Conservation (phyloP, 106 monocot species). For the Vanilla planifolia region DNA sequence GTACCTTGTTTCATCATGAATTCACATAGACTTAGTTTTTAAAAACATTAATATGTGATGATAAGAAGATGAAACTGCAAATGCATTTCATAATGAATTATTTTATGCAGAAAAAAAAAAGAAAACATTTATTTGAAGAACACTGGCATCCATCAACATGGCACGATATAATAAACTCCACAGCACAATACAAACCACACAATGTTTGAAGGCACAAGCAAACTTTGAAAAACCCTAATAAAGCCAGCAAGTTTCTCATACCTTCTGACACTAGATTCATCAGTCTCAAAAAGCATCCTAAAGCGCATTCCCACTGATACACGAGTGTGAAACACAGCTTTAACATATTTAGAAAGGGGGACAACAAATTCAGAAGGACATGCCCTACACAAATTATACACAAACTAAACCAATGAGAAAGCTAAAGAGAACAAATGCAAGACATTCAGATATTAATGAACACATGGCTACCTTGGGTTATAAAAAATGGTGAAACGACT, state of each 20-base stretch:
- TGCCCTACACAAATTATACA: conserved; percentile 6
- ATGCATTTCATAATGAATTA: no score
- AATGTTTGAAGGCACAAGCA: background rate
- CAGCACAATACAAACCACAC: no score
- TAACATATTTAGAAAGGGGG: conserved; percentile 25
- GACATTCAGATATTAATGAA: background rate
- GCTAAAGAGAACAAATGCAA: background rate
- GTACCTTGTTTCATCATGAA: conserved; percentile 27
- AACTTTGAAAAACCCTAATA: background rate
- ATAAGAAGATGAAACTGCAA: no score
- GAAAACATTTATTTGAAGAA: no score
- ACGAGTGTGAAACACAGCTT: conserved; percentile 23
- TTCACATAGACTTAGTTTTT: no score
- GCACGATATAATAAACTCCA: no score
- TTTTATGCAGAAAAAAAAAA: no score
- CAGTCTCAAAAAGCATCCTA: conserved; percentile 30
- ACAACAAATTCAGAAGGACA: conserved; percentile 31
- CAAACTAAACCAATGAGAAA: background rate
- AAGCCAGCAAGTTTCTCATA: background rate
- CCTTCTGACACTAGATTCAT: conserved; percentile 28
- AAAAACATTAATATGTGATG: no score
- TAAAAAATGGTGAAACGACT: conserved; percentile 26
- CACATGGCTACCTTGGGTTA: conserved; percentile 19
- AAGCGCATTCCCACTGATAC: conserved; percentile 27
- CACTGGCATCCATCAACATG: no score